Evolutionary conservation across 192 early-diverging fungal genomes (phyloP).

Genomic region (Dispira simplex): DNA sequence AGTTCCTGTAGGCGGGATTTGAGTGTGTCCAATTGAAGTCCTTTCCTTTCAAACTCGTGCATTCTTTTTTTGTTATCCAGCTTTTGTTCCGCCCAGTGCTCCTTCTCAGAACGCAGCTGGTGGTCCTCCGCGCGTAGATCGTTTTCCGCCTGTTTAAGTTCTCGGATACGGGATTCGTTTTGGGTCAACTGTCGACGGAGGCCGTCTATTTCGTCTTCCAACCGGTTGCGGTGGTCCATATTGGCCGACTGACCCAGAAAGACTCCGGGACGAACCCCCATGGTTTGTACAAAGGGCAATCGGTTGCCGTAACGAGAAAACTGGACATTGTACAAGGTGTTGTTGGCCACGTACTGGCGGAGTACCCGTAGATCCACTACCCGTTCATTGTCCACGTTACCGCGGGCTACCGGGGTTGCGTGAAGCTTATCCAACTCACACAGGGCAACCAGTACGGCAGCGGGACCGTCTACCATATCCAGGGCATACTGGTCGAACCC

Average conservation of each 20-base stretch:
- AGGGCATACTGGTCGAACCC: constrained; percentile 66
- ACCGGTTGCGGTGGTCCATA: not conserved
- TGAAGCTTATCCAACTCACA: constrained; percentile 46
- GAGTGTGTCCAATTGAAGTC: not conserved
- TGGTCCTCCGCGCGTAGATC: constrained; percentile 19
- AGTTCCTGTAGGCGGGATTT: constrained; percentile 4
- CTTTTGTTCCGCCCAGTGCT: constrained; percentile 13
- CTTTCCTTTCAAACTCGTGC: constrained; percentile 1
- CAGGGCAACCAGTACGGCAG: constrained; percentile 39
- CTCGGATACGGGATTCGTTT: constrained; percentile 19
- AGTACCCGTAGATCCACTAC: constrained; percentile 16
- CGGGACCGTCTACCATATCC: constrained; percentile 61
- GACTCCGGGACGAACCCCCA: not conserved
- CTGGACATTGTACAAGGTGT: constrained; percentile 18
- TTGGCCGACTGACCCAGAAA: constrained; percentile 6
- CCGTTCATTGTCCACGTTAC: constrained; percentile 19
- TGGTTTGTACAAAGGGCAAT: constrained; percentile 6
- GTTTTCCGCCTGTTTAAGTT: constrained; percentile 15
- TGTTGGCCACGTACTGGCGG: constrained; percentile 24
- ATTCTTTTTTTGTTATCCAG: not conserved
- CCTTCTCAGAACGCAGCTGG: constrained; percentile 15
- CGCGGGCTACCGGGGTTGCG: constrained; percentile 25
- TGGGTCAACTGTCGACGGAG: constrained; percentile 15
- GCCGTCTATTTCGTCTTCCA: constrained; percentile 8
- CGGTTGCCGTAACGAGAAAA: constrained; percentile 21